phyloP scores from a whole-genome alignment of 176 grass and related monocot species.

The Carex cristatella region DNA sequence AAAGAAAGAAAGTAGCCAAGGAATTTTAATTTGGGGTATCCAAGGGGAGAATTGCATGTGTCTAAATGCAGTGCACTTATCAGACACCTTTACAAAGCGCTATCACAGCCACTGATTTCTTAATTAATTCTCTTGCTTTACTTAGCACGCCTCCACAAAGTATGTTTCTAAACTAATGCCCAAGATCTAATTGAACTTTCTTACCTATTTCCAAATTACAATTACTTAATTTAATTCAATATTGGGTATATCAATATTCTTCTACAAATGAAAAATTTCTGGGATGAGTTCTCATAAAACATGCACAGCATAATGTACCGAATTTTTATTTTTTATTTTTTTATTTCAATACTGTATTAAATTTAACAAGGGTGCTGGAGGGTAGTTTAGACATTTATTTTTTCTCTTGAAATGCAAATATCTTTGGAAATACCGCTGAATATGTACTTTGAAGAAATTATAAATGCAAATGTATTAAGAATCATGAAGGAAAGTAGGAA shows the following conservation, averaged over 20 bases:
- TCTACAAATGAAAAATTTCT: not conserved
- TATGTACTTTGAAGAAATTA: not conserved
- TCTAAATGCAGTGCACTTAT: constrained; percentile 42
- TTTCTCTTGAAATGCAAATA: not conserved
- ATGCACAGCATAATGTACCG: not conserved
- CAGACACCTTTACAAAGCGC: constrained; percentile 23
- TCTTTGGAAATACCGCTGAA: not conserved
- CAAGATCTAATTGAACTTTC: constrained; percentile 24
- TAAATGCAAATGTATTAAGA: not conserved
- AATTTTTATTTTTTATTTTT: too few relatives aligned
- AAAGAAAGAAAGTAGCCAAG: not conserved
- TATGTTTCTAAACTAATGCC: constrained; percentile 15
- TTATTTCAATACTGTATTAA: not conserved
- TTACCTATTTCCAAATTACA: constrained; percentile 27
- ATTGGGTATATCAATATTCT: constrained; percentile 13
- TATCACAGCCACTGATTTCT: constrained; percentile 28
- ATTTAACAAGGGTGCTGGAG: not conserved
- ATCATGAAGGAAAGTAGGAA: not conserved
- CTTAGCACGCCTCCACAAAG: constrained; percentile 26
- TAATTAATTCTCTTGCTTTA: constrained; percentile 29
- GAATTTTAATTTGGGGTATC: not conserved
- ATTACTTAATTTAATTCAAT: constrained; percentile 14
- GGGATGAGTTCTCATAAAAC: not conserved
- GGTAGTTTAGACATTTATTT: not conserved
- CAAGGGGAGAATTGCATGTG: not conserved